Evolutionary conservation across 805 yeast genomes (phyloP).

Genomic region (Pichia exigua): DNA sequence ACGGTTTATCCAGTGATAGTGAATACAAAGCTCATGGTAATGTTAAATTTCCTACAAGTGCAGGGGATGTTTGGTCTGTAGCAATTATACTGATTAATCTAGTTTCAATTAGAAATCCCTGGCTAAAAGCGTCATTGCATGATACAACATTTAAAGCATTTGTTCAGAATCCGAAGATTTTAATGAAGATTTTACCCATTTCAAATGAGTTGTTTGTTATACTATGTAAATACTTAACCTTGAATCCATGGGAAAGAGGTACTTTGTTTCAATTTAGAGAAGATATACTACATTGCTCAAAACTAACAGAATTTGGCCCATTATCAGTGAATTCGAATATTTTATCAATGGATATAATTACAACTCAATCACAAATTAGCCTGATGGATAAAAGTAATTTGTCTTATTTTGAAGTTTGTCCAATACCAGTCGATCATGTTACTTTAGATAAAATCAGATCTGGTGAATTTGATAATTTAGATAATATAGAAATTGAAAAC

Average conservation of each 20-base stretch:
- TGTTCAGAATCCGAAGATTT: conserved; percentile 44
- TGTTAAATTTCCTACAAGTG: conserved; percentile 50
- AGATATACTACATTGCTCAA: conserved; percentile 28
- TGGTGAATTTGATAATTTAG: conserved; percentile 22
- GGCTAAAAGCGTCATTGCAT: conserved; percentile 70
- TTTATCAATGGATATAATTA: conserved; percentile 19
- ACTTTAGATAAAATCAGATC: conserved; percentile 23
- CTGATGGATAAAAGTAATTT: conserved; percentile 1
- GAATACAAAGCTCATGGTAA: conserved; percentile 19
- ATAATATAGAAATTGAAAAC: conserved; percentile 23
- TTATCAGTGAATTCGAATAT: conserved; percentile 24
- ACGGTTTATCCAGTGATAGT: conserved; percentile 9
- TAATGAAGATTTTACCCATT: conserved; percentile 65
- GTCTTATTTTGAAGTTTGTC: conserved; percentile 20
- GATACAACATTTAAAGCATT: conserved; percentile 63
- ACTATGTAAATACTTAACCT: conserved; percentile 34
- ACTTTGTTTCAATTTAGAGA: conserved; percentile 32
- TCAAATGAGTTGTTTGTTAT: conserved; percentile 52
- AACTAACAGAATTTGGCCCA: conserved; percentile 29
- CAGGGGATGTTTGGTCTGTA: conserved; percentile 84
- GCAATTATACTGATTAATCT: conserved; percentile 76
- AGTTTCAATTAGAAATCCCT: conserved; percentile 80
- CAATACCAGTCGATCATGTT: conserved; percentile 31
- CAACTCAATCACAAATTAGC: conserved; percentile 21
- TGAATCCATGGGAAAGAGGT: conserved; percentile 44